These are phyloP conservation scores for Scorias spongiosa DNA, from an alignment of 2,329 filamentous ascomycete species.

Conservation along the genomic window DNA sequence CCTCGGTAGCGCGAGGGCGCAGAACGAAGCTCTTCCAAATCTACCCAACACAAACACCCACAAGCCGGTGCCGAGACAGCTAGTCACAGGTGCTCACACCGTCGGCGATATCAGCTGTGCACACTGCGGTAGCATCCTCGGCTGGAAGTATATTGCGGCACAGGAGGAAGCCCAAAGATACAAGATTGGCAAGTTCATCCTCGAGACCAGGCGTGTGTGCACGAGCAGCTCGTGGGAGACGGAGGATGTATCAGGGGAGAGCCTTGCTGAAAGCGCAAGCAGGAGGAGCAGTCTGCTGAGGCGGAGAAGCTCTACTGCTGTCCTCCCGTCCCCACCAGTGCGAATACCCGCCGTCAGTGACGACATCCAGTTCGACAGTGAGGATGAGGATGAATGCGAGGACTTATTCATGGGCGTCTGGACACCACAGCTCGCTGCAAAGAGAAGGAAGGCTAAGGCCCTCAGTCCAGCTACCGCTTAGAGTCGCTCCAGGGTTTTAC, in stretches of 20 bases:
- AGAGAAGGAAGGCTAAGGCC: conserved; percentile 25
- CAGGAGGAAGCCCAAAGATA: conserved; percentile 47
- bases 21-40: conserved; percentile 18
- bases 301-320: conserved; percentile 5
- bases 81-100: conserved; percentile 48
- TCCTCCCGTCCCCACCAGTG: conserved; percentile 4
- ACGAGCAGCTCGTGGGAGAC: conserved; percentile 38
- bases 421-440: conserved; percentile 38
- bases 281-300: conserved; percentile 33
- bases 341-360: conserved; percentile 8
- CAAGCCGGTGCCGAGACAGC: conserved; percentile 40
- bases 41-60: conserved; percentile 45
- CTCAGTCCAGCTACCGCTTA: not conserved
- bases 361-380: conserved; percentile 46
- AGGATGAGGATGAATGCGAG: conserved; percentile 53
- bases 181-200: conserved; percentile 52
- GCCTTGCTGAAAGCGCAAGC: conserved; percentile 27
- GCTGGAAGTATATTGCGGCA: conserved; percentile 51
- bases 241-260: conserved; percentile 12
- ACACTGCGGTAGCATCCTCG: conserved; percentile 40
- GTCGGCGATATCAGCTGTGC: conserved; percentile 45
- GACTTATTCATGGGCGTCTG: conserved; percentile 48
- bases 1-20: conserved; percentile 9
- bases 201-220: conserved; percentile 44
- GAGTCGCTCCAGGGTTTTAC: not conserved